These are phyloP conservation scores for Kwoniella mangroviensis DNA, from an alignment of 768 basidiomycete species.

Conservation along the genomic window DNA sequence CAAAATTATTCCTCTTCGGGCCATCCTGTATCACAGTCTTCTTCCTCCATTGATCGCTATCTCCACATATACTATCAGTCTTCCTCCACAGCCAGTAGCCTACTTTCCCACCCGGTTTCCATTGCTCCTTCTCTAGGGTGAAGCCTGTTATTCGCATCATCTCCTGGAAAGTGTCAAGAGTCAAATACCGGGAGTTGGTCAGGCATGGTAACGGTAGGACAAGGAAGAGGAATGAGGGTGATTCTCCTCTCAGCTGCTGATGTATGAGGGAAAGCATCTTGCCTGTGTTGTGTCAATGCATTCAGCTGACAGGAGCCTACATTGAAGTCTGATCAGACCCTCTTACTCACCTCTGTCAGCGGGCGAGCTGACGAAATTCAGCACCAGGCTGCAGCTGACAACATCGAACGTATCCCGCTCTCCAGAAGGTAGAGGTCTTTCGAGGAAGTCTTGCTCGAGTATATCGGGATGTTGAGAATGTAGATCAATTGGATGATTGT, in stretches of 20 bases:
- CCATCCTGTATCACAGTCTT: constrained; percentile 70
- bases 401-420: constrained; percentile 71
- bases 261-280: constrained; percentile 48
- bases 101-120: constrained; percentile 78
- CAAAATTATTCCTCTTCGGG: constrained; percentile 75
- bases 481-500: constrained; percentile 76
- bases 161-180: constrained; percentile 63
- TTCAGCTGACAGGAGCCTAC: not conserved
- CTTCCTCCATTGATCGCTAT: constrained; percentile 59
- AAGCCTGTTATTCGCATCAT: constrained; percentile 66
- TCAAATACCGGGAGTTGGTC: constrained; percentile 80
- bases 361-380: constrained; percentile 83
- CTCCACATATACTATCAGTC: not conserved
- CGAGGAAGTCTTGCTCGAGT: constrained; percentile 81
- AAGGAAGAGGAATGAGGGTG: constrained; percentile 51
- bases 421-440: constrained; percentile 62
- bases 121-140: constrained; percentile 64
- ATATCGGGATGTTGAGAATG: constrained; percentile 81
- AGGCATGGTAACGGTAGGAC: constrained; percentile 81
- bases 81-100: constrained; percentile 76
- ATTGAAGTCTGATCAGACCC: too few species aligned
- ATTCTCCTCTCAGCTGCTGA: constrained; percentile 31
- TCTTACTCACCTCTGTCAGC: constrained; percentile 71
- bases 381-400: constrained; percentile 82
- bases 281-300: constrained; percentile 22